Evolutionary conservation across 1,284 basidiomycete genomes (phyloP), one percentile per base, ranked within the genome.

Genomic region (Termitomyces sp.): DNA sequence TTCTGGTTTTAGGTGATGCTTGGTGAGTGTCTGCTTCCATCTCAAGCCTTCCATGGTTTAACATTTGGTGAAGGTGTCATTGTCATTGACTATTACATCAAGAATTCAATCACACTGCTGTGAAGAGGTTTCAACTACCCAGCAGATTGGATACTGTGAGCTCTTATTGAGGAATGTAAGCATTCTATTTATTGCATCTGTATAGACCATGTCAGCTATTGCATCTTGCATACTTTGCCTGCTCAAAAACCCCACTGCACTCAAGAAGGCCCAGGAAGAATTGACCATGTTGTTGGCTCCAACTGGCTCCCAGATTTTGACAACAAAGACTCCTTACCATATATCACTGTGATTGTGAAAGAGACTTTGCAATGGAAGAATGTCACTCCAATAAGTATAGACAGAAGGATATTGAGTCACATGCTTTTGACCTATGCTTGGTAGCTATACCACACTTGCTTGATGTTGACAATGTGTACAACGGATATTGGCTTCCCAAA

Each of bases 301-400:
- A 65, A 65, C 2, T 63, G 66, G 18, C 62, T 76, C 1, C 75
- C 75, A 2, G 62, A 64, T 2, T 71, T 73, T 34, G 58, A 60
- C 1, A 73, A 76, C 40, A 52, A 64, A 21, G 61, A 63, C 0
- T 55, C 53, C 5, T 57, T 77, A 39, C 73, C 75, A 3, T 76
- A 75, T 46, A 58, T 76, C 10, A 66, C 65, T 0, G 72, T 72
- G 1, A 55, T 74, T 2, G 58, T 69, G 1, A 68, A 71, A 49
- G 76, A 77, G 53, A 61, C 64, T 0, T 50, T 73, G 18, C 57
- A 75, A n/a, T 76, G 73, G 72, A 64, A 65, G 40, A 54, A 59
- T 39, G 57, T 59, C 35, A 38, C 50, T 4, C 57, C 57, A n/a
- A 54, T 57, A 8, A 52, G 57, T 55, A 38, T 6, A 49, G n/a